Conservation (phyloP, 1,284 basidiomycete species). For the Apiotrichum mycotoxinovorans region DNA sequence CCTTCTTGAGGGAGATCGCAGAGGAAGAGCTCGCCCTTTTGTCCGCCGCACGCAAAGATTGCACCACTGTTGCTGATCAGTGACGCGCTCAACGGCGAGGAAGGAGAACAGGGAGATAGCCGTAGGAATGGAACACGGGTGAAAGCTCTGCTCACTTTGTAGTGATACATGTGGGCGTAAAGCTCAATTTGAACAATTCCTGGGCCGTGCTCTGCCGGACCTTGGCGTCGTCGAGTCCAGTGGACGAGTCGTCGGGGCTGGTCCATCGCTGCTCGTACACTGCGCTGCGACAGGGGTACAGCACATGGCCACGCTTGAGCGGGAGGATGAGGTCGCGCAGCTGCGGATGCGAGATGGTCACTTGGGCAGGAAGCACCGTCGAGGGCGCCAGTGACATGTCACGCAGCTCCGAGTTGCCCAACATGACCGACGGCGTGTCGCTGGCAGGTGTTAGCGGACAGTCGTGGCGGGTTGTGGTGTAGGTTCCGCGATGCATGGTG, state of each 20-base stretch:
- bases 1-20: constrained; percentile 28
- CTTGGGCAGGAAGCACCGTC: constrained; percentile 29
- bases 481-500: too few relatives aligned
- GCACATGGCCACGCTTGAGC: constrained; percentile 31
- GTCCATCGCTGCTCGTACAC: constrained; percentile 35
- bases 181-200: constrained; percentile 33
- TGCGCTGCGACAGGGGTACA: constrained; percentile 36
- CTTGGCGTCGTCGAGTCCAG: not conserved
- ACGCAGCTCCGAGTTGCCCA: constrained; percentile 36
- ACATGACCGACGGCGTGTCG: constrained; percentile 28
- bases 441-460: constrained; percentile 14
- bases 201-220: not conserved
- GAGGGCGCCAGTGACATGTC: constrained; percentile 37
- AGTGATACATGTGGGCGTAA: constrained; percentile 44
- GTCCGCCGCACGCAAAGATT: constrained; percentile 47
- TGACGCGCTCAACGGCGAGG: not conserved
- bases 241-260: constrained; percentile 3
- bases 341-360: constrained; percentile 49
- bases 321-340: constrained; percentile 47
- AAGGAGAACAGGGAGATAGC: too few relatives aligned
- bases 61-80: constrained; percentile 20
- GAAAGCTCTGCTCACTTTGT: constrained; percentile 44
- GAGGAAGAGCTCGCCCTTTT: constrained; percentile 47
- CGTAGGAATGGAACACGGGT: too few relatives aligned
- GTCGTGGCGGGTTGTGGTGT: too few relatives aligned